A percentile compares a stretch with the other conserved stretches of the same genome.
Conservation (phyloP, 169 alveolate species). For the Cryptosporidium parvum region DNA sequence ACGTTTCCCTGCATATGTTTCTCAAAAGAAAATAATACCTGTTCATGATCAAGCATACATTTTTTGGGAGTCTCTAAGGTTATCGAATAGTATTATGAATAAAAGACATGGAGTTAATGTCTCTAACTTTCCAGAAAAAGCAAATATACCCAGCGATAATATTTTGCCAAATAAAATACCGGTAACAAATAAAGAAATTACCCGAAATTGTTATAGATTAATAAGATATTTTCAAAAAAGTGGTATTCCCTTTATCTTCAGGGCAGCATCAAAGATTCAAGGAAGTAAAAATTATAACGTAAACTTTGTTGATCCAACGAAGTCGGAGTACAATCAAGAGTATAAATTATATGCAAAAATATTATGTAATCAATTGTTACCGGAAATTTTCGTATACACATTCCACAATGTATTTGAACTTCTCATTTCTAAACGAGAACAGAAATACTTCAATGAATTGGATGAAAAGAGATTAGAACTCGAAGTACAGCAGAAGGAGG, state of each 20-base stretch:
- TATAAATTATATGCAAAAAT: conserved; percentile 36
- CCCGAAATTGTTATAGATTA: conserved; percentile 45
- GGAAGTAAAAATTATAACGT: conserved; percentile 14
- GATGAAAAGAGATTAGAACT: conserved; percentile 33
- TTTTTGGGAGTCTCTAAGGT: conserved; percentile 54
- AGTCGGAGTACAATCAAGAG: neutral
- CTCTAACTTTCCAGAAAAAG: conserved; percentile 60
- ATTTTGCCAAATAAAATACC: conserved; percentile 60
- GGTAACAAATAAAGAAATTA: conserved; percentile 18
- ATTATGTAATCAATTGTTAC: conserved; percentile 27
- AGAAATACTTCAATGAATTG: conserved; percentile 8
- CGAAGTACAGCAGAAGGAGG: conserved; percentile 35
- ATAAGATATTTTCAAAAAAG: conserved; percentile 52
- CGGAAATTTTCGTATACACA: conserved; percentile 13
- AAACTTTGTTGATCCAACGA: conserved; percentile 16
- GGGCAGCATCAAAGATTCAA: neutral
- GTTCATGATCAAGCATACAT: conserved; percentile 29
- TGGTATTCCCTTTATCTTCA: conserved; percentile 40
- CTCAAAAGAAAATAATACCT: conserved; percentile 69
- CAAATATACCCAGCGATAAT: conserved; percentile 12
- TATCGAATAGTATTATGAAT: conserved; percentile 29
- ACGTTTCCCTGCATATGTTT: conserved; percentile 58
- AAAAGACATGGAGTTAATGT: conserved; percentile 6
- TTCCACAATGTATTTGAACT: conserved; percentile 23
- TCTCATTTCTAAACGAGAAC: conserved; percentile 25